Evolutionary conservation across 495 filamentous ascomycete genomes (phyloP).

Genomic region (Hypoxylon fuscum): DNA sequence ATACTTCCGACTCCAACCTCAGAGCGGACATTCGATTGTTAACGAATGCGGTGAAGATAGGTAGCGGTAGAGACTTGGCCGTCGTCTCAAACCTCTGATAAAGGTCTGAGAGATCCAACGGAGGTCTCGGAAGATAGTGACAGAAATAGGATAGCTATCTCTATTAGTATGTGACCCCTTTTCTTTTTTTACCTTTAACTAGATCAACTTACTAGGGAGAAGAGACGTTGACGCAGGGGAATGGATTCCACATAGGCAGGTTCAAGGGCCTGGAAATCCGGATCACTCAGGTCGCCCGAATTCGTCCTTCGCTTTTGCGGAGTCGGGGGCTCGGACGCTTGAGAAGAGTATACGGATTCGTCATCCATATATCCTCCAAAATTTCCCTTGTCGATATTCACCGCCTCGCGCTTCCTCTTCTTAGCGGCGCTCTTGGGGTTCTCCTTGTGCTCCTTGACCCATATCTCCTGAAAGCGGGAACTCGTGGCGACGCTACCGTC

Average conservation of each 20-base stretch:
- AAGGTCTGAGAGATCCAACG: conserved; percentile 65
- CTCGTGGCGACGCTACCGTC: conserved; percentile 49
- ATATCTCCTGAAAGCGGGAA: conserved; percentile 58
- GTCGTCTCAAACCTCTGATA: conserved; percentile 73
- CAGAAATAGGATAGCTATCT: conserved; percentile 42
- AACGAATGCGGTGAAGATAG: conserved; percentile 77
- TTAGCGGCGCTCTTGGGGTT: conserved; percentile 49
- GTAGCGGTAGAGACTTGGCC: conserved; percentile 71
- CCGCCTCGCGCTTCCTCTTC: conserved; percentile 60
- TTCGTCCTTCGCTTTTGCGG: conserved; percentile 40
- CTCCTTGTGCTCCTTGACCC: conserved; percentile 56
- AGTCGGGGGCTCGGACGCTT: conserved; percentile 46
- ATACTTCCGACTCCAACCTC: conserved; percentile 60
- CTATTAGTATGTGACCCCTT: conserved; percentile 5
- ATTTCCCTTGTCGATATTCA: conserved; percentile 55
- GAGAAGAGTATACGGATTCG: conserved; percentile 42
- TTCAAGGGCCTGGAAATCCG: conserved; percentile 37
- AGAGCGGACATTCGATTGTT: conserved; percentile 58
- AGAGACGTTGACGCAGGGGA: conserved; percentile 69
- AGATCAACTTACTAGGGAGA: conserved; percentile 50
- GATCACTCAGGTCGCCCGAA: conserved; percentile 24
- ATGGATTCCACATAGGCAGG: conserved; percentile 66
- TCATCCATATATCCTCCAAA: conserved; percentile 57
- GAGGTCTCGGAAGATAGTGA: conserved; percentile 47
- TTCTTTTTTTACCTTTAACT: background rate